Percentiles rank a stretch among this genome's conserved stretches.
Conservation (phyloP, 1,139 yeast species). For the Hyphopichia pseudoburtonii region DNA sequence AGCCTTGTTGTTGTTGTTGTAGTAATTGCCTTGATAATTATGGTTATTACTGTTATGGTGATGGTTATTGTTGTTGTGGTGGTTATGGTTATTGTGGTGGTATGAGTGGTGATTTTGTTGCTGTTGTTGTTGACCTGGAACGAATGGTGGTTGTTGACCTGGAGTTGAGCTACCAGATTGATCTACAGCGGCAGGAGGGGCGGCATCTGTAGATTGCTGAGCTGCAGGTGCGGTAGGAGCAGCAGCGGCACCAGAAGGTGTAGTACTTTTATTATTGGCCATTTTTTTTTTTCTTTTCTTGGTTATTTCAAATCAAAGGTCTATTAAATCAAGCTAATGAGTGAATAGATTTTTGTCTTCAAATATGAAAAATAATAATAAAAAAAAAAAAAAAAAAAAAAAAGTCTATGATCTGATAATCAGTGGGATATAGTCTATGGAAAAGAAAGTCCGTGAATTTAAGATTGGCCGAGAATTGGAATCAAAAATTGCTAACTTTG, state of each 20-base stretch:
- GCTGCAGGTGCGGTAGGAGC: not conserved
- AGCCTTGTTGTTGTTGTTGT: not conserved
- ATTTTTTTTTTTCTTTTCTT: not conserved
- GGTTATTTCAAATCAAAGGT: no score
- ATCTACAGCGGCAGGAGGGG: not conserved
- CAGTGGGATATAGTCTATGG: no score
- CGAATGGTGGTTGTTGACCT: not conserved
- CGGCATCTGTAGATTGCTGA: not conserved
- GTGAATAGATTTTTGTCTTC: not conserved
- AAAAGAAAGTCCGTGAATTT: no score
- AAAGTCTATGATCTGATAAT: not conserved
- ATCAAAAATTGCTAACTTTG: no score
- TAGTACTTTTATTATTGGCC: not conserved
- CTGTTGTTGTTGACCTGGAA: not conserved
- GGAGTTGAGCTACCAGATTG: not conserved
- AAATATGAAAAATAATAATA: no score
- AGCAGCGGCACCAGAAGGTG: not conserved
- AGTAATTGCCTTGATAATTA: not conserved
- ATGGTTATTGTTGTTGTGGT: not conserved
- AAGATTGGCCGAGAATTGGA: no score
- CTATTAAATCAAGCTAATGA: not conserved
- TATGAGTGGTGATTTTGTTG: not conserved
- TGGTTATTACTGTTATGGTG: not conserved
- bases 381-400: not conserved
- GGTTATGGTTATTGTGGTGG: not conserved